Evolutionary conservation across 2,329 filamentous ascomycete genomes (phyloP).

Genomic region (Pleochaeta shiraiana): DNA sequence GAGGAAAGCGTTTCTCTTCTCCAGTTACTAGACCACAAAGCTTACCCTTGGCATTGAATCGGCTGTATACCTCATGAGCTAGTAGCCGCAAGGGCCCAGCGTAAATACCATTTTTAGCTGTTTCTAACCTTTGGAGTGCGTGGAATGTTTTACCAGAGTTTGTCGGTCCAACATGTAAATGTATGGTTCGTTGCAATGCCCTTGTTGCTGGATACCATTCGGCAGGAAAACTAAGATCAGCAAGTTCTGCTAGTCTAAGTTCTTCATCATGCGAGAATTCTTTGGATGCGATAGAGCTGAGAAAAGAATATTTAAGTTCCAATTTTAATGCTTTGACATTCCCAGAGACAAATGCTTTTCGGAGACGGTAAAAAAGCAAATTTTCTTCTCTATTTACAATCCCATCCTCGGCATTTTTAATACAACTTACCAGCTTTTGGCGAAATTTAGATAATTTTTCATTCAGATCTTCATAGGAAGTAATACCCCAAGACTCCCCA

Average conservation of each 20-base stretch:
- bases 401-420: conserved; percentile 7
- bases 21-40: conserved; percentile 69
- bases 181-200: conserved; percentile 56
- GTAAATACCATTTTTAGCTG: conserved; percentile 58
- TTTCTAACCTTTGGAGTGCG: conserved; percentile 66
- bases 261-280: conserved; percentile 29
- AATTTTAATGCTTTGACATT: conserved; percentile 28
- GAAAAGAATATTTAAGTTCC: conserved; percentile 48
- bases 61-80: conserved; percentile 86
- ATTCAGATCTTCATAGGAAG: conserved; percentile 7
- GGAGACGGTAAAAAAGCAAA: conserved; percentile 21
- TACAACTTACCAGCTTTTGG: conserved; percentile 7
- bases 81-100: conserved; percentile 74
- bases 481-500: conserved; percentile 8
- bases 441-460: conserved; percentile 8
- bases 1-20: conserved; percentile 59
- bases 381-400: conserved; percentile 8
- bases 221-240: conserved; percentile 70
- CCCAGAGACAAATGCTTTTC: conserved; percentile 33
- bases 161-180: conserved; percentile 88
- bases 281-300: conserved; percentile 33
- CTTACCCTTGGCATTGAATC: conserved; percentile 57
- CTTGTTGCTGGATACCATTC: conserved; percentile 88
- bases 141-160: conserved; percentile 98
- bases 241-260: conserved; percentile 33